Base-by-base conservation (phyloP, 2,329 filamentous ascomycete species). In the Cercospora sp. region DNA sequence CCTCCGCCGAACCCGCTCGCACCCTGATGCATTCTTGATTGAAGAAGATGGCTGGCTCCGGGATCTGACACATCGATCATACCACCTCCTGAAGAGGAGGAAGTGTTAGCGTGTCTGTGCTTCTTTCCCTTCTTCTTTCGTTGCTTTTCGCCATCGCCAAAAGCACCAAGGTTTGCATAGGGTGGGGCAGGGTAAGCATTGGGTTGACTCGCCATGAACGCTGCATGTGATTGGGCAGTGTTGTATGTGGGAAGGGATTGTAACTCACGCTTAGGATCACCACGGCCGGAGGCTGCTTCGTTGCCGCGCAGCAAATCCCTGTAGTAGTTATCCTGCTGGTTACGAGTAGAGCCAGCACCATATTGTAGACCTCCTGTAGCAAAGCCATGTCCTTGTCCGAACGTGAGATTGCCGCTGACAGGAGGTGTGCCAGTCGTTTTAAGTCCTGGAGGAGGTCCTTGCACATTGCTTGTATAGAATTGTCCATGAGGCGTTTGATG, bases 71-170 rank as follows among this genome's bases (percentile, higher is more conserved):
- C 93, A 96, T 98, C 94, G 86, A 96, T 94, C 94, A 97, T 89
- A 87, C 92, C 94, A 89, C 93, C 94, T 87, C 91, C 91, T 39
- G 74, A 75, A 89, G 93, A 96, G 90, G 94, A 98, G 92, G 94
- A 97, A 94, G 94, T 97, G 93, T 97, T 97, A 95, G 93, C 94
- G 90, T 97, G 94, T 90, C 94, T 96, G 88, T 97, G 94, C 93
- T 97, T 97, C 90, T 97, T 97, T 87, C 93, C 93, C 93, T 97
- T 97, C 89, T 97, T 97, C 91, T 96, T 97, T 36, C 72, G 72
- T 68, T 75, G 93, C 90, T 97, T 77, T 63, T 77, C 73, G 59
- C 70, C 72, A 65, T 74, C 74, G 60, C 73, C 72, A 59, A 73
- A 76, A 63, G 72, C 71, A 68, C 67, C 61, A 53, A 74, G 70